A percentile compares a stretch with the other conserved stretches of the same genome.
phyloP scores from a whole-genome alignment of 1,284 basidiomycete genomes.

The Boletellus dicymbophilus region DNA sequence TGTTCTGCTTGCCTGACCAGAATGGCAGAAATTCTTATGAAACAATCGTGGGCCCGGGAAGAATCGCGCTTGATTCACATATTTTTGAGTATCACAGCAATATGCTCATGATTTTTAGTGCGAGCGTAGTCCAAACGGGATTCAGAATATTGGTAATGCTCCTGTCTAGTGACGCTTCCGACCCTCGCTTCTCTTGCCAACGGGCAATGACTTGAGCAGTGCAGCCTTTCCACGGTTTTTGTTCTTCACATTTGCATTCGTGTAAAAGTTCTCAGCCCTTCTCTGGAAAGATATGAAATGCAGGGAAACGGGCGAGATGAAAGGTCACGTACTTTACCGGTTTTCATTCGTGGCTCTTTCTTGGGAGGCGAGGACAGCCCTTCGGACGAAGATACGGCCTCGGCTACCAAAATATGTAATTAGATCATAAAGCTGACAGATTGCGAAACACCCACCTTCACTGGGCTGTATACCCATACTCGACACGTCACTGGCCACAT shows the following conservation, averaged over 20 bases:
- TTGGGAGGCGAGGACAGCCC: conserved; percentile 33
- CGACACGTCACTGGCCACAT: conserved; percentile 28
- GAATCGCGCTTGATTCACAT: conserved; percentile 11
- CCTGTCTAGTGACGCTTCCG: conserved; percentile 37
- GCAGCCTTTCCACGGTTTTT: conserved; percentile 70
- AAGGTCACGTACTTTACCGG: conserved; percentile 67
- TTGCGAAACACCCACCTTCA: conserved; percentile 17
- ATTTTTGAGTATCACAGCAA: conserved; percentile 11
- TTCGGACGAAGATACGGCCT: conserved; percentile 36
- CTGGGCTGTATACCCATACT: conserved; percentile 29
- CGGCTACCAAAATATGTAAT: conserved; percentile 10
- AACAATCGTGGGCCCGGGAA: conserved; percentile 14
- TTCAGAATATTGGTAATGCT: conserved; percentile 13
- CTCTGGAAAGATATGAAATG: conserved; percentile 47
- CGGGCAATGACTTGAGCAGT: conserved; percentile 52
- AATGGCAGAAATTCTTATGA: conserved; percentile 7
- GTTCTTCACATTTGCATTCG: conserved; percentile 86
- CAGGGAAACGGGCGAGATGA: background rate
- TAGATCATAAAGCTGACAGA: background rate
- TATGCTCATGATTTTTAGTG: conserved; percentile 8
- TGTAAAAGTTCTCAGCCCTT: conserved; percentile 93
- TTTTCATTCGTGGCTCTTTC: conserved; percentile 85
- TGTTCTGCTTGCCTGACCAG: background rate
- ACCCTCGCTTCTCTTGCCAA: conserved; percentile 47
- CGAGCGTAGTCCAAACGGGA: background rate